Evolutionary conservation across 73 alveolate species (phyloP), one percentile per base, ranked within the genome.

Genomic region (Symbiodinium natans): DNA sequence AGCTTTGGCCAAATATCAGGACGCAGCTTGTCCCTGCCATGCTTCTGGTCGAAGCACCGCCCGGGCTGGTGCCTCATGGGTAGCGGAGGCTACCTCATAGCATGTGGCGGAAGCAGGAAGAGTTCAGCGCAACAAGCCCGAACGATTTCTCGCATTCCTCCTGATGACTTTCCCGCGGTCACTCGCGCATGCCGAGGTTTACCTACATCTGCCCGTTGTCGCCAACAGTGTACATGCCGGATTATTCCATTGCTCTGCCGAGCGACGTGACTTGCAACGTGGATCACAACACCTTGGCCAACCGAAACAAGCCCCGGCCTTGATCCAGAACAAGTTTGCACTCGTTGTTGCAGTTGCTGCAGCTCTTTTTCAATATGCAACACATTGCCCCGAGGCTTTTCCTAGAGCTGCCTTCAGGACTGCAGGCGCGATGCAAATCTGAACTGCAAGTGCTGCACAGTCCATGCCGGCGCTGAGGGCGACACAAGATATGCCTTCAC

Each of bases 401-500:
- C 75, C 96, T 90, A 23, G 39, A 68, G 77, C 77, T 90, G 38
- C 88, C 86, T 2, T 41, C 36, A 15, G 96, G 96, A 1, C 43
- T 90, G 96, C 82, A 90, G 96, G 96, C 11, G 36, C n/a, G 89
- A 10, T 19, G 4, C 34, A 56, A 25, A 41, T 31, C 38, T 29
- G 36, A n/a, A 23, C 48, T 46, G 42, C 80, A 6, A 33, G 33
- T 15, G 13, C 39, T 36, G 40, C 41, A 2, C 27, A 34, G 2
- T 29, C 17, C 6, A 8, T 48, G 84, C 84, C 29, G 11, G 84
- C 25, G 11, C 75, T 33, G 40, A 88, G 95, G 95, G 88, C 17
- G 96, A 90, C 75, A 90, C 96, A 6, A 75, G 96, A 83, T 90
- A 90, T 34, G 88, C 96, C 75, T 90, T 90, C 96, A 90, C 96